phyloP scores from a whole-genome alignment of 371 early-diverging fungal species.

The Fennellomyces sp. region DNA sequence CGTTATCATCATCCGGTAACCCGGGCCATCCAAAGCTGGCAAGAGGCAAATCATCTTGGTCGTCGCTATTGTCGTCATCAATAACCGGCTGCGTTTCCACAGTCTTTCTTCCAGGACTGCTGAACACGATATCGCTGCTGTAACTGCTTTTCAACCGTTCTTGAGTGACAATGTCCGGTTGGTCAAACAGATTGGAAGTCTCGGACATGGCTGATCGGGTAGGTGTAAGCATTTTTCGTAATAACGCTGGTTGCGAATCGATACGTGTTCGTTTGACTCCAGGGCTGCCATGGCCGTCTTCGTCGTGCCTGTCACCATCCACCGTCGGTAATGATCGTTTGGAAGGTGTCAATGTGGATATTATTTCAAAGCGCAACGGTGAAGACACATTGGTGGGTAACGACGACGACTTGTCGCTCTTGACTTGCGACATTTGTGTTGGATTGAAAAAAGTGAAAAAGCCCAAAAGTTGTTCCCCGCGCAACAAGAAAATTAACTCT shows the following conservation, averaged over 20 bases:
- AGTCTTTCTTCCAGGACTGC: no score
- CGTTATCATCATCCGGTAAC: not conserved
- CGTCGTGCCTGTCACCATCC: not conserved
- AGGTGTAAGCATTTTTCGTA: not conserved
- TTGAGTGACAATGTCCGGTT: slow-evolving; percentile 5
- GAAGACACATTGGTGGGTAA: slow-evolving; percentile 1
- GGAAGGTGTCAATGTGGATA: not conserved
- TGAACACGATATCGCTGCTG: not conserved
- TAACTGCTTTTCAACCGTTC: slow-evolving; percentile 4
- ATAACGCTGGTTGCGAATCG: not conserved
- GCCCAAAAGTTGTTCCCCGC: slow-evolving; percentile 9
- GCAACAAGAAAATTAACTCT: slow-evolving; percentile 4
- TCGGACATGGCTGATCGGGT: not conserved
- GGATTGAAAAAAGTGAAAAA: not conserved
- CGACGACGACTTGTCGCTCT: not conserved
- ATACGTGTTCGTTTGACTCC: slow-evolving; percentile 1
- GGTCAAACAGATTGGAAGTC: slow-evolving; percentile 7
- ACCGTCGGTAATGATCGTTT: not conserved
- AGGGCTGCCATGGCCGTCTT: not conserved
- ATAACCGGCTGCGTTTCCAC: no score
- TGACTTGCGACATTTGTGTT: not conserved
- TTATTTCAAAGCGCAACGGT: not conserved
- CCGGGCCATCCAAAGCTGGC: not conserved
- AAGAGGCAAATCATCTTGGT: not conserved
- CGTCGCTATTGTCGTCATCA: not conserved